These are phyloP conservation scores for Penicillium oxalicum DNA, from an alignment of 2,329 filamentous ascomycete species.

Conservation along the genomic window DNA sequence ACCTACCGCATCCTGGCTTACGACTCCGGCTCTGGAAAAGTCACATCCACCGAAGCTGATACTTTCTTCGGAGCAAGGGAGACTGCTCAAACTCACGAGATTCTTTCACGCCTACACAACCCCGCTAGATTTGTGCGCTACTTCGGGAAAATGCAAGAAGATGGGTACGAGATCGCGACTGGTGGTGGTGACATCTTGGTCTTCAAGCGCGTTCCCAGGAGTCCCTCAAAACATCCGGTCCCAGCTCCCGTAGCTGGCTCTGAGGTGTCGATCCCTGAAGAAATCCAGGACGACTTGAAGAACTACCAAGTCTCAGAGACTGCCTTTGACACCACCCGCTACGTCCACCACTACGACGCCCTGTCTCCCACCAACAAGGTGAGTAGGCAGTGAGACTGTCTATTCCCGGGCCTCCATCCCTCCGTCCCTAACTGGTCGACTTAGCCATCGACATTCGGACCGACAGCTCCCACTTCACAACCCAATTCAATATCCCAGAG, in stretches of 20 bases:
- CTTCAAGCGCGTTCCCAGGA: conserved; percentile 24
- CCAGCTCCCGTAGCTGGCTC: background rate
- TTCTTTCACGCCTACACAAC: conserved; percentile 34
- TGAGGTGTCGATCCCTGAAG: background rate
- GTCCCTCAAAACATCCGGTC: background rate
- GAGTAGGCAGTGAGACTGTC: conserved; percentile 20
- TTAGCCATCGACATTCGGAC: conserved; percentile 8
- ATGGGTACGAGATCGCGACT: conserved; percentile 40
- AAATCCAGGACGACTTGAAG: conserved; percentile 8
- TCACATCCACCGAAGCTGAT: conserved; percentile 29
- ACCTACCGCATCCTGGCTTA: conserved; percentile 36
- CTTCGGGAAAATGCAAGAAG: conserved; percentile 32
- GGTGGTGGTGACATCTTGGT: conserved; percentile 40
- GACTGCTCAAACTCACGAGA: conserved; percentile 24
- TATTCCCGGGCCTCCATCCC: conserved; percentile 12
- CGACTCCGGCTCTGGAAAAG: conserved; percentile 26
- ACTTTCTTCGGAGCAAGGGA: conserved; percentile 27
- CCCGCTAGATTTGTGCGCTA: conserved; percentile 39
- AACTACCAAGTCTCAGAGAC: conserved; percentile 7
- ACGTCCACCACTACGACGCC: background rate
- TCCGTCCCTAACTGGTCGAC: conserved; percentile 25
- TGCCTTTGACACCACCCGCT: conserved; percentile 3
- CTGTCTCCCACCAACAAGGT: conserved; percentile 13
- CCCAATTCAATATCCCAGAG: background rate
- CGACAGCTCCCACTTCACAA: background rate